Conservation (phyloP, 1,139 yeast genomes). For the Nadsonia starkeyi-henricii region DNA sequence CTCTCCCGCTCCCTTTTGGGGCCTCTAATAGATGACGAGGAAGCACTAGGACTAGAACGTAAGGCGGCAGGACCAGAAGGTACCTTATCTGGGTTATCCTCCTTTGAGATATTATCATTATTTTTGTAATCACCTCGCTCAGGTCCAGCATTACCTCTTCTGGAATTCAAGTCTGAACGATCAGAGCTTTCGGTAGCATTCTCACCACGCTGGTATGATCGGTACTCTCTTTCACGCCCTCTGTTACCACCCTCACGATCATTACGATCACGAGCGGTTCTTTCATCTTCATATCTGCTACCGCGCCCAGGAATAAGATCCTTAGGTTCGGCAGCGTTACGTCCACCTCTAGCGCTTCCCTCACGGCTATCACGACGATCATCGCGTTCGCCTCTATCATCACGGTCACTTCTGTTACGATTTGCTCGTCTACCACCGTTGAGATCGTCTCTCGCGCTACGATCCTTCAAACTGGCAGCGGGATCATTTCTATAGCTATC, state of each 20-base stretch:
- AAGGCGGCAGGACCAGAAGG: background rate
- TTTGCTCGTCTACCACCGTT: constrained; percentile 7
- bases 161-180: background rate
- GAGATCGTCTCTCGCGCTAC: constrained; percentile 3
- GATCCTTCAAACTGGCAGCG: constrained; percentile 3
- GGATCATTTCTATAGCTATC: constrained; percentile 2
- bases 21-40: too few relatives aligned
- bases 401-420: constrained; percentile 8
- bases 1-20: too few relatives aligned
- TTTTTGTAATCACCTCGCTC: too few relatives aligned
- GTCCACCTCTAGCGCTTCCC: background rate
- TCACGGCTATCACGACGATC: background rate
- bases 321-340: background rate
- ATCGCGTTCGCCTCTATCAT: constrained; percentile 8
- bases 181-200: background rate
- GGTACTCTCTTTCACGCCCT: background rate
- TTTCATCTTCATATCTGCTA: background rate
- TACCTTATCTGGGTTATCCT: background rate
- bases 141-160: background rate
- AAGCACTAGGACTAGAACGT: background rate
- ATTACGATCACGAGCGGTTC: background rate
- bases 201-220: background rate
- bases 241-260: background rate
- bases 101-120: background rate
- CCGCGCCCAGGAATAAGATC: background rate